Evolutionary conservation across 768 basidiomycete species (phyloP).

Genomic region (Leccinum variicolor): DNA sequence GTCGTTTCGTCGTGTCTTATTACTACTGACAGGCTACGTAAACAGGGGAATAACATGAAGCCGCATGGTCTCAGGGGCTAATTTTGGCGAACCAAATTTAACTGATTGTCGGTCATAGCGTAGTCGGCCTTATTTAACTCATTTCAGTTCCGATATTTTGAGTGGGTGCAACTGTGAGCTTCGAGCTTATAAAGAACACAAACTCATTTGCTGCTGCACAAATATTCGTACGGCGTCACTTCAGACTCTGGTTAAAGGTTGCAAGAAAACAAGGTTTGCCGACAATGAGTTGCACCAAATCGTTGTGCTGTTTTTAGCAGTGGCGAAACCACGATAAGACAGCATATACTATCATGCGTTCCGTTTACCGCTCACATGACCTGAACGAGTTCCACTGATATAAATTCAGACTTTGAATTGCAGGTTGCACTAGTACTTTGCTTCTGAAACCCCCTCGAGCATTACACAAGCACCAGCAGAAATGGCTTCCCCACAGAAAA

Average conservation of each 20-base stretch:
- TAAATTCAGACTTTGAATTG: constrained; percentile 1
- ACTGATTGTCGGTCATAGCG: not conserved
- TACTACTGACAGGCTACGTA: not conserved
- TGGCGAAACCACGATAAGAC: constrained; percentile 1
- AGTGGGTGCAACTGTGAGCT: not conserved
- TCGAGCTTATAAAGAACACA: not conserved
- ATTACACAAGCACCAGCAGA: not conserved
- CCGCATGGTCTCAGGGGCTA: not conserved
- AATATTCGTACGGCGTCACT: not conserved
- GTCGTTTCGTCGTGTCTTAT: not conserved
- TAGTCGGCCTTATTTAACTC: not conserved
- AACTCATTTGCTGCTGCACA: not conserved
- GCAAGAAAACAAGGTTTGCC: not conserved
- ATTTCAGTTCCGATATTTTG: not conserved
- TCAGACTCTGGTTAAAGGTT: not conserved
- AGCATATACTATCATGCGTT: constrained; percentile 5
- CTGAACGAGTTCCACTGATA: not conserved
- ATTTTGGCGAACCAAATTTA: not conserved
- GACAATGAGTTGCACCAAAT: not conserved
- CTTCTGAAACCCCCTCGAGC: not conserved
- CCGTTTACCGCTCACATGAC: constrained; percentile 10
- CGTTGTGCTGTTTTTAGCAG: not conserved
- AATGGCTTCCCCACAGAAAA: constrained; percentile 6
- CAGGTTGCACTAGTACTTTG: not conserved
- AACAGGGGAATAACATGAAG: not conserved